Evolutionary conservation across 768 basidiomycete genomes (phyloP), one percentile per base, ranked within the genome.

Genomic region (Phlebiopsis gigantea): DNA sequence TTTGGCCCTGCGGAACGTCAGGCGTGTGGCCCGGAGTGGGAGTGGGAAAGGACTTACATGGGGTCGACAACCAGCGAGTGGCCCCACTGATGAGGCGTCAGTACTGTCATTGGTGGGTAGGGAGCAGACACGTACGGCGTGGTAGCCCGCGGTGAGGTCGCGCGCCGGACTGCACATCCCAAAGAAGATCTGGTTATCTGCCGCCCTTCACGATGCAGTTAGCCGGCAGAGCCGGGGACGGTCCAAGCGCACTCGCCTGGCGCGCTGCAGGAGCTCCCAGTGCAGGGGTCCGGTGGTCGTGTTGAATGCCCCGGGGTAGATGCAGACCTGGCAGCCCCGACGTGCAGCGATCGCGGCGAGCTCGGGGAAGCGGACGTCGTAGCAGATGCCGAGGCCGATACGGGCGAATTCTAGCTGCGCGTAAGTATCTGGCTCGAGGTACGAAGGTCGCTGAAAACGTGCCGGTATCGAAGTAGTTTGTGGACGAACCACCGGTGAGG

Each of bases 391-490:
- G 22, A 98, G 77, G 8, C 96, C 97, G 60, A 99, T 85, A 53
- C 93, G 87, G n/a, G 94, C 97, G 68, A 97, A 98, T n/a, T 88
- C 93, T 94, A 34, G 46, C n/a, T n/a, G n/a, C n/a, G n/a, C n/a
- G n/a, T n/a, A n/a, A 7, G 41, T 2, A 30, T 15, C 66, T 4
- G 5, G 21, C 5, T 51, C 8, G 7, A 12, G 5, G 15, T n/a
- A 19, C n/a, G n/a, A n/a, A n/a, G n/a, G n/a, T n/a, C 30, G 19
- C 7, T 34, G 49, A 9, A 22, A 6, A 45, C 58, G 22, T 62
- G 90, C 93, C 90, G 2, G 97, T 95, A 61, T 96, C 92, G 66
- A 99, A 93, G 50, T 79, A 85, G 61, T 87, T 94, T 55, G 85
- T 68, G 1, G 75, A 77, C 6, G 70, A 79, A 5, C 97, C 97